phyloP scores from a whole-genome alignment of 768 basidiomycete genomes.

The Melanogaster broomeanus region DNA sequence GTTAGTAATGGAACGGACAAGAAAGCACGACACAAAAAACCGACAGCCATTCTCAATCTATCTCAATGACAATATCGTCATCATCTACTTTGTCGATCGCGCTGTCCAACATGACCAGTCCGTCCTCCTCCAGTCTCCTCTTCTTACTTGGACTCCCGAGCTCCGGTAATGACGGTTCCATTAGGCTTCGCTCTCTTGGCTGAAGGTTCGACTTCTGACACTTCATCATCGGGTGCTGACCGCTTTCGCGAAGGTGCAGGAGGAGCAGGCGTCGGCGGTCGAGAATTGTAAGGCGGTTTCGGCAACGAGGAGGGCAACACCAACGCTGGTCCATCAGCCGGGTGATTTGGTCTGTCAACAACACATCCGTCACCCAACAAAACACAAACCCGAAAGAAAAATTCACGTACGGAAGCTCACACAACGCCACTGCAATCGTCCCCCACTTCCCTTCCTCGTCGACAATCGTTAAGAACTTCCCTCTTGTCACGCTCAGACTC shows the following conservation, averaged over 20 bases:
- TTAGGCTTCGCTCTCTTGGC: slow-evolving; percentile 55
- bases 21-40: too few species aligned
- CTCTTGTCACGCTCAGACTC: slow-evolving; percentile 75
- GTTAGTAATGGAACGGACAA: too few species aligned
- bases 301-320: slow-evolving; percentile 71
- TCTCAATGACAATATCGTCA: slow-evolving; percentile 61
- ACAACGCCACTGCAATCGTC: slow-evolving; percentile 71
- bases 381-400: neutral
- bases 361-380: neutral
- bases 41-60: slow-evolving; percentile 42
- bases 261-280: slow-evolving; percentile 36
- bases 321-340: slow-evolving; percentile 49
- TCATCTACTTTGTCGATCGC: slow-evolving; percentile 52
- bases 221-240: slow-evolving; percentile 55
- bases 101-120: slow-evolving; percentile 65
- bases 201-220: slow-evolving; percentile 55
- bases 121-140: slow-evolving; percentile 70
- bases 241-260: slow-evolving; percentile 58
- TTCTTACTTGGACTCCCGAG: slow-evolving; percentile 62
- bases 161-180: slow-evolving; percentile 17
- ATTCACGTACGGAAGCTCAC: slow-evolving; percentile 65
- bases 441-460: slow-evolving; percentile 83
- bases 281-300: slow-evolving; percentile 47
- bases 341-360: slow-evolving; percentile 53
- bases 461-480: slow-evolving; percentile 85